phyloP scores from a whole-genome alignment of 768 basidiomycete species.

The Holtermanniella nyarrowii region DNA sequence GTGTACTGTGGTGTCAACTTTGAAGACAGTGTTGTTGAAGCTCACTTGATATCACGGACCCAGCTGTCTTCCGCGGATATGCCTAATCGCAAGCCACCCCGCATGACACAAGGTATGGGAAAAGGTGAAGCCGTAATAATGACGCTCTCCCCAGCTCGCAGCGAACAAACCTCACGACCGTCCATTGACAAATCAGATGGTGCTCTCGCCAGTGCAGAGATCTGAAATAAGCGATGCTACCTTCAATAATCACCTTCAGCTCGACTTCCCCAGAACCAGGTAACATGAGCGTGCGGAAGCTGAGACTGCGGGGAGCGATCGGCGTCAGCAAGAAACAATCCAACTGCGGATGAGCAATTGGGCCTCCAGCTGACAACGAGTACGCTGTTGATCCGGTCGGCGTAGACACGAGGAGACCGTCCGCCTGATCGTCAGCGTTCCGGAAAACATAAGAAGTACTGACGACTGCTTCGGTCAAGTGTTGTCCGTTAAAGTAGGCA shows the following conservation, averaged over 20 bases:
- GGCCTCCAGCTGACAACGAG: slow-evolving; percentile 87
- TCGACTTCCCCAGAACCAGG: slow-evolving; percentile 46
- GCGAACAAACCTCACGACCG: slow-evolving; percentile 69
- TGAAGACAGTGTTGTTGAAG: background rate
- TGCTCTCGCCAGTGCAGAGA: slow-evolving; percentile 72
- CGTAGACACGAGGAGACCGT: slow-evolving; percentile 86
- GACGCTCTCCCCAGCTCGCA: slow-evolving; percentile 76
- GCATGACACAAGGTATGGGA: slow-evolving; percentile 80
- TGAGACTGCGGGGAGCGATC: slow-evolving; percentile 87
- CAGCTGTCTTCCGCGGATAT: slow-evolving; percentile 54
- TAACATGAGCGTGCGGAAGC: slow-evolving; percentile 83
- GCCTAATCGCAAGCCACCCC: slow-evolving; percentile 44
- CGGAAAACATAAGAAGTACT: slow-evolving; percentile 37
- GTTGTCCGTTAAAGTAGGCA: slow-evolving; percentile 85
- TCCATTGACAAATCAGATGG: slow-evolving; percentile 89
- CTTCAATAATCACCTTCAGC: slow-evolving; percentile 31
- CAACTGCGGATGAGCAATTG: slow-evolving; percentile 86
- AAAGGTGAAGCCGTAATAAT: slow-evolving; percentile 72
- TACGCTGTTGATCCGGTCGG: slow-evolving; percentile 96
- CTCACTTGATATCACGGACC: slow-evolving; percentile 78
- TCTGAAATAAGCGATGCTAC: slow-evolving; percentile 45
- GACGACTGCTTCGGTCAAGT: slow-evolving; percentile 90
- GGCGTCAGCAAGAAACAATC: slow-evolving; percentile 85
- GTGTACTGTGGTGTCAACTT: slow-evolving; percentile 47
- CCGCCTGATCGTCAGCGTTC: slow-evolving; percentile 51